A percentile compares a stretch with the other conserved stretches of the same genome.
Conservation (phyloP, 164 flowering plant genomes). For the Kalanchoe fedtschenkoi region DNA sequence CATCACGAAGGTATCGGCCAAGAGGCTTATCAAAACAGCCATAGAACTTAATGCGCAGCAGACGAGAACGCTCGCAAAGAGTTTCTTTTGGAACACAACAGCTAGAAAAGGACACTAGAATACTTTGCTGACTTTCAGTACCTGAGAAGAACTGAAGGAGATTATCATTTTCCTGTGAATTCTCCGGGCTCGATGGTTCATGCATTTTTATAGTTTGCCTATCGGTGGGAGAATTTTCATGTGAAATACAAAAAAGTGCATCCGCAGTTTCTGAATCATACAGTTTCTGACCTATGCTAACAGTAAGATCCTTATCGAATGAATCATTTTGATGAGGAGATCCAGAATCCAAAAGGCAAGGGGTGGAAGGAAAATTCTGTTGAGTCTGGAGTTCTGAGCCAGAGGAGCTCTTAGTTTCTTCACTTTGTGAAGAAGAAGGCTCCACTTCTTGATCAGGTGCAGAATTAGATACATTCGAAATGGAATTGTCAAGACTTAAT, state of each 20-base stretch:
- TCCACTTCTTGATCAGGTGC: slow-evolving; percentile 8
- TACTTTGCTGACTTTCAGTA: slow-evolving; percentile 67
- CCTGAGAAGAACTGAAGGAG: slow-evolving; percentile 46
- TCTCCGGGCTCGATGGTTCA: slow-evolving; percentile 19
- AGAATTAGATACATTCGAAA: slow-evolving; percentile 22
- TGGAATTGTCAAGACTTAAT: slow-evolving; percentile 19
- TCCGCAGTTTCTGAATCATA: slow-evolving; percentile 4
- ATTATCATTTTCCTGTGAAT: slow-evolving; percentile 28
- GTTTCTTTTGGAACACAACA: slow-evolving; percentile 61
- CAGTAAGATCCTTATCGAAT: slow-evolving; percentile 16
- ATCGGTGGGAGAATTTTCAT: slow-evolving; percentile 14
- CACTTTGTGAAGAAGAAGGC: slow-evolving; percentile 14
- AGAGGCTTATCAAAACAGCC: slow-evolving; percentile 89
- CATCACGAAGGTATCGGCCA: slow-evolving; percentile 76
- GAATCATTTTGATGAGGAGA: slow-evolving; percentile 17
- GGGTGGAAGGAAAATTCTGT: background rate
- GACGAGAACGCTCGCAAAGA: slow-evolving; percentile 79
- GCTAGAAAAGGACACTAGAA: slow-evolving; percentile 79
- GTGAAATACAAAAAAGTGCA: slow-evolving; percentile 10
- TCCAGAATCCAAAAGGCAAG: slow-evolving; percentile 10
- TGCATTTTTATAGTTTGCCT: slow-evolving; percentile 2
- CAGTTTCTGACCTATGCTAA: slow-evolving; percentile 11
- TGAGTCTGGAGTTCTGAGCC: background rate
- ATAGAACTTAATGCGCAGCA: slow-evolving; percentile 78
- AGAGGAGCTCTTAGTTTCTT: slow-evolving; percentile 11